A percentile compares a stretch with the other conserved stretches of the same genome.
Evolutionary conservation across 192 early-diverging fungal species (phyloP).

Genomic region (Spinellus fusiger): DNA sequence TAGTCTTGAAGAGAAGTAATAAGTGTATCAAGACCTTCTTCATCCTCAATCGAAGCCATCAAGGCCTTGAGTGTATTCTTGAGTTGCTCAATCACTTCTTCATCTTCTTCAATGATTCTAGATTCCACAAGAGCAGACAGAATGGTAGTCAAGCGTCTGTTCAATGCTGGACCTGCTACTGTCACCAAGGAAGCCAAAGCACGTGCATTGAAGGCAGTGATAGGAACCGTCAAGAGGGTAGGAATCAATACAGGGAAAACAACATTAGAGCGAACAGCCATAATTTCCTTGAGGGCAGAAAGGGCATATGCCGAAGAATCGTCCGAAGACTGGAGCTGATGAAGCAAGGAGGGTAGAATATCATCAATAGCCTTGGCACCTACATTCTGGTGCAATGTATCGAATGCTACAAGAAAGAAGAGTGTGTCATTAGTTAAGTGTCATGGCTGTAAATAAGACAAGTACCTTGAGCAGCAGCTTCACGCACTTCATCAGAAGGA

Average conservation of each 20-base stretch:
- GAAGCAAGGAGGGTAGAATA: conserved; percentile 85
- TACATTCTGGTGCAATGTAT: conserved; percentile 84
- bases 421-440: neutral
- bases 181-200: conserved; percentile 84
- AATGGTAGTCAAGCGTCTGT: conserved; percentile 75
- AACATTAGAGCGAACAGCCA: conserved; percentile 92
- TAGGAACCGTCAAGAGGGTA: conserved; percentile 81
- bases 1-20: conserved; percentile 76
- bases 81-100: conserved; percentile 58
- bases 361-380: conserved; percentile 92
- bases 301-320: conserved; percentile 69
- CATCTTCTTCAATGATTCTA: conserved; percentile 60
- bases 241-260: conserved; percentile 99
- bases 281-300: conserved; percentile 95
- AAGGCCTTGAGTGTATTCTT: conserved; percentile 68
- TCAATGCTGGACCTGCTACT: conserved; percentile 83
- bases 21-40: conserved; percentile 73
- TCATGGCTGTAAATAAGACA: neutral
- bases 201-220: conserved; percentile 87
- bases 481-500: conserved; percentile 77
- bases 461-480: conserved; percentile 78
- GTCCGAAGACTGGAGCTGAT: conserved; percentile 57
- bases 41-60: conserved; percentile 70
- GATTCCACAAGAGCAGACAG: conserved; percentile 77
- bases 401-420: conserved; percentile 61